A percentile compares a stretch with the other conserved stretches of the same genome.
These are phyloP conservation scores for Metarhizium humberi DNA, from an alignment of 2,329 filamentous ascomycete species.

Conservation along the genomic window DNA sequence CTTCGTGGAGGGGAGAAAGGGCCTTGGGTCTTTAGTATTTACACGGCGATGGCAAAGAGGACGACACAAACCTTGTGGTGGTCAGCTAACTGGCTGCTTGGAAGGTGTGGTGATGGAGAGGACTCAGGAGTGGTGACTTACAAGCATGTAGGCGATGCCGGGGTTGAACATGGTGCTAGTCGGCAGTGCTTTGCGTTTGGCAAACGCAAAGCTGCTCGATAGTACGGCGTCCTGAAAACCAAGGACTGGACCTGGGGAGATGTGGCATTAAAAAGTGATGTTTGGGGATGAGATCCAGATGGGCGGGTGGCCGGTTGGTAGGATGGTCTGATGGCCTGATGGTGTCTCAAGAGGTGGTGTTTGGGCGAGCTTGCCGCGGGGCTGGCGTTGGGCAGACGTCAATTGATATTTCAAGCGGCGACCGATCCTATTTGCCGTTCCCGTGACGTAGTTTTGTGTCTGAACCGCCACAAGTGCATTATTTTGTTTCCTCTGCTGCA, in stretches of 20 bases:
- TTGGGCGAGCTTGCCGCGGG: no score
- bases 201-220: neutral
- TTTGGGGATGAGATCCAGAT: neutral
- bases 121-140: slow-evolving; percentile 7
- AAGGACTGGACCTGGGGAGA: neutral
- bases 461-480: no score
- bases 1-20: neutral
- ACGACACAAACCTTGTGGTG: slow-evolving; percentile 16
- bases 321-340: no score
- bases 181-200: neutral
- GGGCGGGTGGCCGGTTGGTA: neutral
- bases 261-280: neutral
- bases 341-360: no score
- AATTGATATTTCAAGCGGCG: no score
- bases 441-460: no score
- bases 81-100: neutral
- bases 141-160: slow-evolving; percentile 21
- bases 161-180: slow-evolving; percentile 12
- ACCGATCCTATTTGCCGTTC: no score
- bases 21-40: slow-evolving; percentile 1
- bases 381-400: no score
- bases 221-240: no score
- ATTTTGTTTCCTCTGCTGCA: no score
- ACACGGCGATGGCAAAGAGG: slow-evolving; percentile 24
- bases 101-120: neutral